Evolutionary conservation across 768 basidiomycete species (phyloP).

Genomic region (Amanita jacksonii): DNA sequence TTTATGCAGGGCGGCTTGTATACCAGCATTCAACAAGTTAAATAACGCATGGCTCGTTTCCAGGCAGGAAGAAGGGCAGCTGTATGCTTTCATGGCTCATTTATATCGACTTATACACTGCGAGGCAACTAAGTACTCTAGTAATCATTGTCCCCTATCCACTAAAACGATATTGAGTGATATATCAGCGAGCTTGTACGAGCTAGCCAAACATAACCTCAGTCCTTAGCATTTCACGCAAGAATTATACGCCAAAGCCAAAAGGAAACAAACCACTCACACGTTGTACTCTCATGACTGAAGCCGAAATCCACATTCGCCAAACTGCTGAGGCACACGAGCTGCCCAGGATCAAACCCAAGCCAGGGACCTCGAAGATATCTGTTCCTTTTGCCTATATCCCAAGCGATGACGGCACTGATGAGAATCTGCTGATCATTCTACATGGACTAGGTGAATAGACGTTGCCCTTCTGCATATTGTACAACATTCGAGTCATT

Average conservation of each 20-base stretch:
- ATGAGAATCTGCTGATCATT: conserved; percentile 78
- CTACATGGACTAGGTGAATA: conserved; percentile 76
- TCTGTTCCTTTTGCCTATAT: conserved; percentile 55
- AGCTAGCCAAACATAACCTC: too few relatives aligned
- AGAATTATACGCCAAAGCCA: neutral
- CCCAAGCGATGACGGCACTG: conserved; percentile 73
- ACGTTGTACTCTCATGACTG: neutral
- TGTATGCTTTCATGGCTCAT: too few relatives aligned
- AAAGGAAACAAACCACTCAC: conserved; percentile 1
- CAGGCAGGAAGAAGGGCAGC: too few relatives aligned
- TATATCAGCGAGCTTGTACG: too few relatives aligned
- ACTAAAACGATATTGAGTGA: too few relatives aligned
- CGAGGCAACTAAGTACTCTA: too few relatives aligned
- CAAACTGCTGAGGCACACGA: conserved; percentile 15
- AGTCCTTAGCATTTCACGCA: too few relatives aligned
- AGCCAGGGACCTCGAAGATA: conserved; percentile 36
- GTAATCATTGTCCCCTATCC: too few relatives aligned
- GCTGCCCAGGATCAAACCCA: conserved; percentile 34
- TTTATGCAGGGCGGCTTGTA: too few relatives aligned
- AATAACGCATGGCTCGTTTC: too few relatives aligned
- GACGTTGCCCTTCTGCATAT: neutral
- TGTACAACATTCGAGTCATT: neutral
- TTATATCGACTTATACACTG: too few relatives aligned
- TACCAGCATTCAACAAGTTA: too few relatives aligned
- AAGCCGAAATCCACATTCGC: conserved; percentile 21